Evolutionary conservation across 495 filamentous ascomycete genomes (phyloP).

Genomic region (Staphylotrichum tortipilum): DNA sequence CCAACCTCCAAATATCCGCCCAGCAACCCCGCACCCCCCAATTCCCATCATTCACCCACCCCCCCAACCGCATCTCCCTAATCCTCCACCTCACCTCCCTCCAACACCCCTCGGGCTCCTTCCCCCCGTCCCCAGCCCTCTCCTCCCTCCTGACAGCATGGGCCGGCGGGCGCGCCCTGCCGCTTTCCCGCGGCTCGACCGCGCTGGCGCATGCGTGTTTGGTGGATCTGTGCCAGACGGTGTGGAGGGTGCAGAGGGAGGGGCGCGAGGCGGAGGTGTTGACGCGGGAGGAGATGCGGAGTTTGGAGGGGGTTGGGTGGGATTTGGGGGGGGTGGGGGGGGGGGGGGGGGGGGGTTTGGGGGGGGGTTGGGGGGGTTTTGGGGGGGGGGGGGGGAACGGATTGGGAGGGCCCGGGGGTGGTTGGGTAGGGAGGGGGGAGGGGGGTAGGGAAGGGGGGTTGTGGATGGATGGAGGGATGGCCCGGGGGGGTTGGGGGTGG

Average conservation of each 20-base stretch:
- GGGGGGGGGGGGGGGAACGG: too few species aligned
- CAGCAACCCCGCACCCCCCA: neutral
- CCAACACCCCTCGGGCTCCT: slow-evolving; percentile 15
- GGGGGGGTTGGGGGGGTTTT: neutral
- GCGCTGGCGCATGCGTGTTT: slow-evolving; percentile 16
- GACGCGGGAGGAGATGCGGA: slow-evolving; percentile 10
- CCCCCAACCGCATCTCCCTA: slow-evolving; percentile 12
- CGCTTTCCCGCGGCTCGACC: slow-evolving; percentile 4
- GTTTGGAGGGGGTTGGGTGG: slow-evolving; percentile 17
- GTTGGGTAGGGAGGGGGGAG: neutral
- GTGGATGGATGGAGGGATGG: neutral
- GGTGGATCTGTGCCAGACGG: slow-evolving; percentile 10
- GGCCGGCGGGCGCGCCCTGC: neutral
- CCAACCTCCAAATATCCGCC: too few species aligned
- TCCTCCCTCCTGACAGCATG: slow-evolving; percentile 8
- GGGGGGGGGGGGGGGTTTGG: slow-evolving; percentile 6
- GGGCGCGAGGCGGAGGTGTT: slow-evolving; percentile 11
- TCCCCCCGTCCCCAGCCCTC: slow-evolving; percentile 10
- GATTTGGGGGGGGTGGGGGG: slow-evolving; percentile 14
- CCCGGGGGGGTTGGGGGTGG: neutral
- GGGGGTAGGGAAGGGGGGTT: neutral
- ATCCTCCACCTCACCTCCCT: slow-evolving; percentile 12
- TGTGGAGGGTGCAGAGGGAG: slow-evolving; percentile 18
- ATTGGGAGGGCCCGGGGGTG: neutral
- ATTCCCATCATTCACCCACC: neutral